Evolutionary conservation across 768 basidiomycete genomes (phyloP).

Genomic region (Lactifluus piperatus): DNA sequence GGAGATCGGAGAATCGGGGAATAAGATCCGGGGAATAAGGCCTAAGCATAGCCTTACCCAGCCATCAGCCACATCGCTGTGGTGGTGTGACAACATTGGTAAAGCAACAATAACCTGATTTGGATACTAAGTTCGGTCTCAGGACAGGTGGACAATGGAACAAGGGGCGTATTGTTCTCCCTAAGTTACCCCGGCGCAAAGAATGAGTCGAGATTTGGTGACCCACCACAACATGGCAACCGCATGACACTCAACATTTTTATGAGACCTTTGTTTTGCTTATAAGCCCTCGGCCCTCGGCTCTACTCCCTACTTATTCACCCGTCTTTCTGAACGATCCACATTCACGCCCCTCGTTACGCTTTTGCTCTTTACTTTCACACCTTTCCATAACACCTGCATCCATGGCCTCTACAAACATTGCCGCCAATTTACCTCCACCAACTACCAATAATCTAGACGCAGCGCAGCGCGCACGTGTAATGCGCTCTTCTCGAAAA

Average conservation of each 20-base stretch:
- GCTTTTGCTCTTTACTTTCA: not conserved
- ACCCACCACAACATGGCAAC: slow-evolving; percentile 4
- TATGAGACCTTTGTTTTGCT: not conserved
- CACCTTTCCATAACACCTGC: not conserved
- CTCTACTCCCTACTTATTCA: not conserved
- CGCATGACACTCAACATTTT: not conserved
- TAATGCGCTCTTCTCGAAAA: slow-evolving; percentile 20
- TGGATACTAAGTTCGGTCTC: not conserved
- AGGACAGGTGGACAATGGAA: not conserved
- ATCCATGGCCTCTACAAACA: not conserved
- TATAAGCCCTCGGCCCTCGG: not conserved
- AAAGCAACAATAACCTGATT: not conserved
- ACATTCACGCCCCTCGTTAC: not conserved
- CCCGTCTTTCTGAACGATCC: not conserved
- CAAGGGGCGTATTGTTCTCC: not conserved
- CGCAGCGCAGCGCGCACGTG: slow-evolving; percentile 15
- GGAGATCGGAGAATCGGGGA: not conserved
- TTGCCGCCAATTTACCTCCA: not conserved
- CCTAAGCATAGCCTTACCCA: no score
- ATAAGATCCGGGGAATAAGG: no score
- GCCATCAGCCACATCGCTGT: not conserved
- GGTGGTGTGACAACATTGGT: not conserved
- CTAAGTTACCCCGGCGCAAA: not conserved
- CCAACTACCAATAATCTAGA: slow-evolving; percentile 16
- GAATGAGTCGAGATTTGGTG: not conserved